Percentiles rank a stretch among this genome's conserved stretches.
Evolutionary conservation across 2,329 filamentous ascomycete genomes (phyloP).

Genomic region (Trichoderma semiorbis): DNA sequence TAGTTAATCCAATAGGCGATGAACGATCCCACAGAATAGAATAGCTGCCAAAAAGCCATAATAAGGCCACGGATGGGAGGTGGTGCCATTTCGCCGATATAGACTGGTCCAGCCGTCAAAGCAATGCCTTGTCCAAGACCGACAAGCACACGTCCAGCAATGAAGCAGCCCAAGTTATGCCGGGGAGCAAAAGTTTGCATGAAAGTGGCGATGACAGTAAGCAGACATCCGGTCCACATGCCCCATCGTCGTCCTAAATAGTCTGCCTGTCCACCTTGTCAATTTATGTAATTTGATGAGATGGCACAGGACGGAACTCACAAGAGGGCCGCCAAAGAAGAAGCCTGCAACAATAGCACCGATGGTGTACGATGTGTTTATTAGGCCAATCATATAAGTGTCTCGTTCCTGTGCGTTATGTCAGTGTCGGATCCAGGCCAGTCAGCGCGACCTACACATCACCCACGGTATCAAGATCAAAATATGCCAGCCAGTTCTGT

Average conservation of each 20-base stretch:
- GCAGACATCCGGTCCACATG: neutral
- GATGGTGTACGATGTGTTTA: neutral
- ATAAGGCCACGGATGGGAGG: neutral
- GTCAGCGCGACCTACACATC: too few species aligned
- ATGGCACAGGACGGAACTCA: neutral
- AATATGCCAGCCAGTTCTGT: neutral
- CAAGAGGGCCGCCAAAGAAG: neutral
- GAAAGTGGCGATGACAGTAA: neutral
- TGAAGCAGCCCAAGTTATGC: neutral
- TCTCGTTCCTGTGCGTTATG: neutral
- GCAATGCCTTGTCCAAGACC: neutral
- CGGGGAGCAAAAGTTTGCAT: neutral
- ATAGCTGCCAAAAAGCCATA: constrained; percentile 3
- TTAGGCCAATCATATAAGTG: neutral
- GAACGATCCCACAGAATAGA: neutral
- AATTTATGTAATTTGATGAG: neutral
- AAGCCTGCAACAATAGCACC: neutral
- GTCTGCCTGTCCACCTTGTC: neutral
- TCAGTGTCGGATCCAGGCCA: neutral
- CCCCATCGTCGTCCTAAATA: neutral
- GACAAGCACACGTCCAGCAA: neutral
- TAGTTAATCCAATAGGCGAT: constrained; percentile 4
- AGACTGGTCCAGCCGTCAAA: neutral
- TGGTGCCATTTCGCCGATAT: neutral
- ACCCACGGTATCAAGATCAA: neutral